Percentiles rank a stretch among this genome's conserved stretches.
Conservation (phyloP, 139 green algal genomes). For the Nannochloris sp. region DNA sequence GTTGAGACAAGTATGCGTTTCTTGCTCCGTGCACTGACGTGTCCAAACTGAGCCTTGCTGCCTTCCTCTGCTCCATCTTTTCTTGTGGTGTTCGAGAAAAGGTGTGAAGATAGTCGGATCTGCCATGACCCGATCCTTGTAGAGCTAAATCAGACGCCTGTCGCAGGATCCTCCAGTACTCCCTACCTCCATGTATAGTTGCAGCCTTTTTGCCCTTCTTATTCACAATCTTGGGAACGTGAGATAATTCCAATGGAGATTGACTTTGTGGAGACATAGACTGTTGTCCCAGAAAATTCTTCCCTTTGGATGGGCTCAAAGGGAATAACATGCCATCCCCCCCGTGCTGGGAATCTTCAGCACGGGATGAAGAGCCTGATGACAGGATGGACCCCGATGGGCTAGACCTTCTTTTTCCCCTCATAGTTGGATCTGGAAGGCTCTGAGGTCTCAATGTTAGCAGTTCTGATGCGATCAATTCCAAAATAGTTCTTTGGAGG, state of each 20-base stretch:
- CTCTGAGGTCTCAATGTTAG: constrained; percentile 28
- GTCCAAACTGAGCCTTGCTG: constrained; percentile 43
- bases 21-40: constrained; percentile 25
- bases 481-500: constrained; percentile 75
- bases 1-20: neutral
- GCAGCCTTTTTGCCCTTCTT: constrained; percentile 5
- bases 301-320: too few relatives aligned
- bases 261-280: too few relatives aligned
- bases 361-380: too few relatives aligned
- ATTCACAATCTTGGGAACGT: constrained; percentile 12
- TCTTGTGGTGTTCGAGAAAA: constrained; percentile 22
- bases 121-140: constrained; percentile 19
- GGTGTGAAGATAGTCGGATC: constrained; percentile 21
- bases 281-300: too few relatives aligned
- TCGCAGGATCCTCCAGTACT: constrained; percentile 27
- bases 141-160: constrained; percentile 16
- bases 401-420: neutral
- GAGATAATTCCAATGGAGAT: neutral
- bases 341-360: too few relatives aligned
- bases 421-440: neutral
- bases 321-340: too few relatives aligned
- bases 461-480: constrained; percentile 83
- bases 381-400: constrained; percentile 25
- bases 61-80: constrained; percentile 33
- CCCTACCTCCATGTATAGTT: constrained; percentile 19